These are phyloP conservation scores for Coniosporium tulheliwenetii DNA, from an alignment of 2,329 filamentous ascomycete species.

Conservation along the genomic window DNA sequence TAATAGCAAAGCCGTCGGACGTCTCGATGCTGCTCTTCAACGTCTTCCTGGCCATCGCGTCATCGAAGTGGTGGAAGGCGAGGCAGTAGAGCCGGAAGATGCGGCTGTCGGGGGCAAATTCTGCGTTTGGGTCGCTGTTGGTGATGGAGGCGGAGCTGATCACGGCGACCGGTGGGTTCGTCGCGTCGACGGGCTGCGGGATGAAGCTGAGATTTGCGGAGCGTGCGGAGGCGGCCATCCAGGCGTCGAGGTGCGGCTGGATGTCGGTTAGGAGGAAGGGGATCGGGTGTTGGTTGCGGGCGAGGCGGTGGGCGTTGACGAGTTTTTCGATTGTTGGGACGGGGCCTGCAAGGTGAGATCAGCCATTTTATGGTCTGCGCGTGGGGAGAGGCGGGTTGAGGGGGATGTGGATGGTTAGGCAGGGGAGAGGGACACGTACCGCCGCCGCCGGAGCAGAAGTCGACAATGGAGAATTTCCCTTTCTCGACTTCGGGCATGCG, in stretches of 20 bases:
- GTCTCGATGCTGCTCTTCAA: conserved; percentile 49
- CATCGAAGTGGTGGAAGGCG: conserved; percentile 64
- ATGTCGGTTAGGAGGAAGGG: conserved; percentile 24
- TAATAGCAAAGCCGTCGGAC: conserved; percentile 52
- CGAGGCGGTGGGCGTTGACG: conserved; percentile 12
- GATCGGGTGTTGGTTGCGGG: conserved; percentile 10
- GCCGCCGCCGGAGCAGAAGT: conserved; percentile 63
- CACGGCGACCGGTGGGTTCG: conserved; percentile 31
- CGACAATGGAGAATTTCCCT: conserved; percentile 47
- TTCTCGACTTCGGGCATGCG: conserved; percentile 26
- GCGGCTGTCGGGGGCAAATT: conserved; percentile 8
- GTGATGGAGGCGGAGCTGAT: conserved; percentile 22
- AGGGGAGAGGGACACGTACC: conserved; percentile 20
- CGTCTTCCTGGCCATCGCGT: conserved; percentile 43
- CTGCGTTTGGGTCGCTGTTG: conserved; percentile 6
- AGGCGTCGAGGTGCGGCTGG: conserved; percentile 20
- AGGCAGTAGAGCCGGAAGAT: conserved; percentile 58
- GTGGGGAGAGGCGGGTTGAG: conserved; percentile 14
- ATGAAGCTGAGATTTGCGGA: conserved; percentile 42
- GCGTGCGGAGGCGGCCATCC: conserved; percentile 13
- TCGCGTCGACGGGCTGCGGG: conserved; percentile 47
- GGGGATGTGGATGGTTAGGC: conserved; percentile 33
- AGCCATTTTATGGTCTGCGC: conserved; percentile 2
- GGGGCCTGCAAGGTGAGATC: conserved; percentile 8
- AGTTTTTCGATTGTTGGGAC: conserved; percentile 18